Percentiles rank a stretch among this genome's conserved stretches.
phyloP scores from a whole-genome alignment of 2,329 filamentous ascomycete species.

The Pseudogymnoascus sp. region DNA sequence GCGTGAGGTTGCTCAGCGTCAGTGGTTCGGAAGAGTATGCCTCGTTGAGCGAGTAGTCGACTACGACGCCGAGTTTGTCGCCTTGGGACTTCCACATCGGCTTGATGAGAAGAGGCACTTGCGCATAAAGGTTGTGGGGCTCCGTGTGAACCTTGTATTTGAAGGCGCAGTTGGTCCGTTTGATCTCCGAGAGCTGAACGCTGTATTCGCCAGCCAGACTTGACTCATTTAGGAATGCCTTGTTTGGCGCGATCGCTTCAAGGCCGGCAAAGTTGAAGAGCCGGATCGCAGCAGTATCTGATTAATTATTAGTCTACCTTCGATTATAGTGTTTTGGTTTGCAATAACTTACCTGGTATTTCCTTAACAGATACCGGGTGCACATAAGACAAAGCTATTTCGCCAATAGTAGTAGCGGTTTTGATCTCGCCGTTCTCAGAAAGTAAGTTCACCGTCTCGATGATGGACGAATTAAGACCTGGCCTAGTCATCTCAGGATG shows the following conservation, averaged over 20 bases:
- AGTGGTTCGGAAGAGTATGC: slow-evolving; percentile 40
- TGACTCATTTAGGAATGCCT: slow-evolving; percentile 74
- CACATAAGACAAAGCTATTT: slow-evolving; percentile 75
- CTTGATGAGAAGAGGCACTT: slow-evolving; percentile 56
- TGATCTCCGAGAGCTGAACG: slow-evolving; percentile 65
- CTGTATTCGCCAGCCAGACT: slow-evolving; percentile 64
- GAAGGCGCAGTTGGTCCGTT: slow-evolving; percentile 73
- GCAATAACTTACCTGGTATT: slow-evolving; percentile 35
- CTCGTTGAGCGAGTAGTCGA: slow-evolving; percentile 81
- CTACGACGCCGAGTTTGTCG: slow-evolving; percentile 76
- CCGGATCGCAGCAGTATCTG: slow-evolving; percentile 61
- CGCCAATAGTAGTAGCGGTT: slow-evolving; percentile 71
- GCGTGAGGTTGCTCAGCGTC: slow-evolving; percentile 65
- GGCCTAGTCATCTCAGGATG: slow-evolving; percentile 77
- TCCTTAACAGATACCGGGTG: slow-evolving; percentile 31
- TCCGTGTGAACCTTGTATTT: slow-evolving; percentile 84
- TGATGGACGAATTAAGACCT: slow-evolving; percentile 80
- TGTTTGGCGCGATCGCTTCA: slow-evolving; percentile 90
- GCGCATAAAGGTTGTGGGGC: slow-evolving; percentile 44
- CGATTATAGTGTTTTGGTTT: slow-evolving; percentile 15
- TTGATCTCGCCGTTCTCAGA: slow-evolving; percentile 71
- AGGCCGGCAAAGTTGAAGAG: slow-evolving; percentile 84
- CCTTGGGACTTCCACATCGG: slow-evolving; percentile 74
- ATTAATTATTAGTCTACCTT: slow-evolving; percentile 20
- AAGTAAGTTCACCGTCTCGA: slow-evolving; percentile 82